Conservation (phyloP, 73 alveolate species). For the Paramecium sexaurelia region DNA sequence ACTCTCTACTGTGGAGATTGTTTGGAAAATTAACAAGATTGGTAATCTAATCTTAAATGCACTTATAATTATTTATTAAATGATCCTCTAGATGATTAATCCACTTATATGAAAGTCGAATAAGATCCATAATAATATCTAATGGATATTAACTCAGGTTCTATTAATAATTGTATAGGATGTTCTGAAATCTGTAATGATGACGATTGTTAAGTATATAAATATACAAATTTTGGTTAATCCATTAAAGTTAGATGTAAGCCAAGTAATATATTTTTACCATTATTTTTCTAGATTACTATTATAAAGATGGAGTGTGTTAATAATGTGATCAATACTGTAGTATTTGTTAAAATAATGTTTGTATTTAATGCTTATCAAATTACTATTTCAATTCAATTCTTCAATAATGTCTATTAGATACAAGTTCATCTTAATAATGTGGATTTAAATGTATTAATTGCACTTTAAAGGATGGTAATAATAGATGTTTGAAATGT, state of each 20-base stretch:
- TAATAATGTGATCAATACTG: background rate
- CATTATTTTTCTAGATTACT: background rate
- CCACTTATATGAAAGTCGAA: background rate
- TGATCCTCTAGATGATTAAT: background rate
- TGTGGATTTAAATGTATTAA: background rate
- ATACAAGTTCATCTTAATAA: background rate
- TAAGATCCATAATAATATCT: background rate
- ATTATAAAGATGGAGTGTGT: background rate
- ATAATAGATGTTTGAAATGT: background rate
- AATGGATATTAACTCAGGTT: background rate
- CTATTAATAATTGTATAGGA: background rate
- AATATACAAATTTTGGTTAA: background rate
- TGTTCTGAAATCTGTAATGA: background rate
- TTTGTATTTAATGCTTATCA: background rate
- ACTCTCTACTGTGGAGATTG: background rate
- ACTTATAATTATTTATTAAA: background rate
- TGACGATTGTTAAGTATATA: background rate
- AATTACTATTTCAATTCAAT: background rate
- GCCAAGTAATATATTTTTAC: background rate
- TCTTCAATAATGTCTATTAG: background rate
- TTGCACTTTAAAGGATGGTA: background rate
- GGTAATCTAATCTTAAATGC: background rate
- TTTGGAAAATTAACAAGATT: background rate
- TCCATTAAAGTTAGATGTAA: background rate
- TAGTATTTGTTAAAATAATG: background rate